Percentiles rank a stretch among this genome's conserved stretches.
phyloP scores from a whole-genome alignment of 2,329 filamentous ascomycete genomes.

The Metarhizium humberi region DNA sequence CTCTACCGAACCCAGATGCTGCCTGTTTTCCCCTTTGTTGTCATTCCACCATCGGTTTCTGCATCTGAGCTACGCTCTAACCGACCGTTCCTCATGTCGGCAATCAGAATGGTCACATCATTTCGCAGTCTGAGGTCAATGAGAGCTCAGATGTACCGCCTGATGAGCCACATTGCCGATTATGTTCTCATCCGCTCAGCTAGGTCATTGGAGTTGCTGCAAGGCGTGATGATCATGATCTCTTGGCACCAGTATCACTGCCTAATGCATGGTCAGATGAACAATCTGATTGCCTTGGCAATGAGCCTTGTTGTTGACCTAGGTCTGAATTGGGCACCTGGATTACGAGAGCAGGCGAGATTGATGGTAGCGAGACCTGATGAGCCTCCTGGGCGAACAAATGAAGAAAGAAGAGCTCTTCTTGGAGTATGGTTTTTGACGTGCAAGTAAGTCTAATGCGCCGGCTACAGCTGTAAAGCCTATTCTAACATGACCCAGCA shows the following conservation, averaged over 20 bases:
- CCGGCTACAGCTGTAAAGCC: neutral
- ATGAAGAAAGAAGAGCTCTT: slow-evolving; percentile 43
- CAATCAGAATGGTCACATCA: slow-evolving; percentile 40
- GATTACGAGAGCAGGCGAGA: slow-evolving; percentile 30
- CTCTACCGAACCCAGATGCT: slow-evolving; percentile 34
- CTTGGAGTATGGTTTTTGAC: slow-evolving; percentile 46
- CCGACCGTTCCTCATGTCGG: slow-evolving; percentile 38
- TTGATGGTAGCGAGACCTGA: slow-evolving; percentile 32
- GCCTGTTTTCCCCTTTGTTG: slow-evolving; percentile 37
- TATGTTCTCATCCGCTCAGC: slow-evolving; percentile 39
- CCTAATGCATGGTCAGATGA: slow-evolving; percentile 41
- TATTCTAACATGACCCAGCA: slow-evolving; percentile 10
- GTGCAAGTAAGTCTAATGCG: slow-evolving; percentile 33
- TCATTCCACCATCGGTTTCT: slow-evolving; percentile 26
- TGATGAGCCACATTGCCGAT: slow-evolving; percentile 37
- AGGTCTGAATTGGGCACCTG: slow-evolving; percentile 32
- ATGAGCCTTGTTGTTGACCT: slow-evolving; percentile 37
- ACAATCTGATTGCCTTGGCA: slow-evolving; percentile 40
- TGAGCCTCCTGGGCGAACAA: slow-evolving; percentile 28
- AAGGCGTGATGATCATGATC: slow-evolving; percentile 38
- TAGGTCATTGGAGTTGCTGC: slow-evolving; percentile 39
- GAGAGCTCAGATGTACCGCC: slow-evolving; percentile 38
- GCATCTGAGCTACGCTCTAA: slow-evolving; percentile 27
- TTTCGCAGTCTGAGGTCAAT: slow-evolving; percentile 37
- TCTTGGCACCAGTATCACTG: slow-evolving; percentile 47